phyloP scores from a whole-genome alignment of 1,139 yeast species.

The Oligophagozyma castellii region DNA sequence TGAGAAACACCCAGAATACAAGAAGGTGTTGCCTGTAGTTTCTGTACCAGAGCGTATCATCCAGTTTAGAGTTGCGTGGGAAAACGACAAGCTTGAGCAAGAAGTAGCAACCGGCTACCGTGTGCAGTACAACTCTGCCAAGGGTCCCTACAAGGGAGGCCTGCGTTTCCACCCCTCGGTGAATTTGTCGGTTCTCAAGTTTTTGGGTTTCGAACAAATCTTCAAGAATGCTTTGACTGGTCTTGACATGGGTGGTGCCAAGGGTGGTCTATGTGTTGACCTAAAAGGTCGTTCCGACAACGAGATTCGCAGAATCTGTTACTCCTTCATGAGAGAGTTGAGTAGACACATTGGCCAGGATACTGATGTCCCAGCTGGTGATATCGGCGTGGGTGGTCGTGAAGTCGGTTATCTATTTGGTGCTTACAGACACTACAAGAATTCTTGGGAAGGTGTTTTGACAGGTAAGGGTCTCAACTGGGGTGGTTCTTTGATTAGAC shows the following conservation, averaged over 20 bases:
- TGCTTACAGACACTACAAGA: conserved; percentile 85
- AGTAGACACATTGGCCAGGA: conserved; percentile 93
- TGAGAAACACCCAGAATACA: conserved; percentile 77
- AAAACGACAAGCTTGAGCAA: conserved; percentile 81
- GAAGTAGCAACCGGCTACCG: conserved; percentile 96
- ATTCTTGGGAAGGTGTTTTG: conserved; percentile 92
- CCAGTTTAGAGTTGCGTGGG: conserved; percentile 97
- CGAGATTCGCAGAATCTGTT: conserved; percentile 96
- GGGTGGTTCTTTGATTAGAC: conserved; percentile 99
- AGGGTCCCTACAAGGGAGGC: conserved; percentile 99
- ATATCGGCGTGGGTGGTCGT: conserved; percentile 88
- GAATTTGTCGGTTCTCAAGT: conserved; percentile 85
- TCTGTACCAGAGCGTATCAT: conserved; percentile 92
- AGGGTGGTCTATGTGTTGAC: conserved; percentile 97
- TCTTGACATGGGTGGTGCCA: conserved; percentile 97
- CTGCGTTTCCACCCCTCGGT: conserved; percentile 96
- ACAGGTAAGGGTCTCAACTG: conserved; percentile 96
- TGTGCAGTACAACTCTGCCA: conserved; percentile 95
- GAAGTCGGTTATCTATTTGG: conserved; percentile 92
- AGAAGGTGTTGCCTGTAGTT: conserved; percentile 78
- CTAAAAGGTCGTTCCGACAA: conserved; percentile 87
- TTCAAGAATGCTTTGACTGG: conserved; percentile 98
- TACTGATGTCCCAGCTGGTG: conserved; percentile 98
- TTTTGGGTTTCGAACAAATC: conserved; percentile 95
- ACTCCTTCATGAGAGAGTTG: conserved; percentile 88